phyloP scores from a whole-genome alignment of 1,139 yeast species.

The Sugiyamaella pinicola region DNA sequence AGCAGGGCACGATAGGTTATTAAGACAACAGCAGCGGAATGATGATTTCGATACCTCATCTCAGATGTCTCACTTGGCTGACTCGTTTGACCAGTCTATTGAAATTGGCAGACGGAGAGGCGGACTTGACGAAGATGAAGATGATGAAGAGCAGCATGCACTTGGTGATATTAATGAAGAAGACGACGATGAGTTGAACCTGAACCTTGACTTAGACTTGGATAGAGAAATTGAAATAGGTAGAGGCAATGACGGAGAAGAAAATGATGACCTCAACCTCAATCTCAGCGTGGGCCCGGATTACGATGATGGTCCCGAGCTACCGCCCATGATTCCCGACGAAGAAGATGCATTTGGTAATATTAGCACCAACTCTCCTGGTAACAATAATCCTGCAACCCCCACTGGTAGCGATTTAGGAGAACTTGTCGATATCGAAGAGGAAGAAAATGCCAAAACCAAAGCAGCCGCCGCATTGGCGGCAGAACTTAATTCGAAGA shows the following conservation, averaged over 20 bases:
- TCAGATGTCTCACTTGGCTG: constrained; percentile 21
- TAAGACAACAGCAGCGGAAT: constrained; percentile 24
- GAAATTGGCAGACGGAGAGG: constrained; percentile 57
- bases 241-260: constrained; percentile 19
- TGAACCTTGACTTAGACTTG: constrained; percentile 50
- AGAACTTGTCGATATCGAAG: constrained; percentile 21
- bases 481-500: constrained; percentile 15
- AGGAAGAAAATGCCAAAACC: constrained; percentile 22
- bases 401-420: constrained; percentile 23
- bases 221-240: constrained; percentile 34
- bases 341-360: constrained; percentile 26
- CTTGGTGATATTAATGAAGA: constrained; percentile 26
- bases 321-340: constrained; percentile 22
- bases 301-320: constrained; percentile 7
- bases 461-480: constrained; percentile 19
- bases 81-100: constrained; percentile 33
- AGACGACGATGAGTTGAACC: constrained; percentile 41
- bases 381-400: constrained; percentile 17
- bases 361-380: constrained; percentile 11
- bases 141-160: constrained; percentile 24
- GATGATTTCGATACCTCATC: constrained; percentile 8
- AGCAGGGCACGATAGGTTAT: not conserved
- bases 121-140: constrained; percentile 28
- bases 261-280: constrained; percentile 5
- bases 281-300: constrained; percentile 22